Conservation (phyloP, 2,329 filamentous ascomycete genomes). For the Colletotrichum echinochloae region DNA sequence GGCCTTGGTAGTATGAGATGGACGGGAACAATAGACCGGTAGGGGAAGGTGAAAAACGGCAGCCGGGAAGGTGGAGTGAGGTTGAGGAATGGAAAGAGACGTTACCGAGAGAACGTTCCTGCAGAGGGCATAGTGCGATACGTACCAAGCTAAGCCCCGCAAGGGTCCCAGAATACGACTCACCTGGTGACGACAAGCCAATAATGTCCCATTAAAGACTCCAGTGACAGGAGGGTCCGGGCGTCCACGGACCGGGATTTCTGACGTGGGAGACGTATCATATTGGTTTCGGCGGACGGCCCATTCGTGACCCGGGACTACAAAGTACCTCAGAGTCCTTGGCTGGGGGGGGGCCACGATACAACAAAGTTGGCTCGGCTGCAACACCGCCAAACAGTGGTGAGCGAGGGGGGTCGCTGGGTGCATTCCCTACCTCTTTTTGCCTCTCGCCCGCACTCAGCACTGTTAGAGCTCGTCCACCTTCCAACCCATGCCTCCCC, state of each 20-base stretch:
- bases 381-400: constrained; percentile 38
- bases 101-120: constrained; percentile 40
- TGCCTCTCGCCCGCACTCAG: neutral
- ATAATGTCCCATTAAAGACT: neutral
- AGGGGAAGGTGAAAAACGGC: constrained; percentile 16
- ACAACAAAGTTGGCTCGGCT: constrained; percentile 37
- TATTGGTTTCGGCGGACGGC: constrained; percentile 41
- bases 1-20: constrained; percentile 31
- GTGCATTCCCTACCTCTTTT: neutral
- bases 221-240: constrained; percentile 30
- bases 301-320: constrained; percentile 40
- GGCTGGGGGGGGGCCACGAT: constrained; percentile 25
- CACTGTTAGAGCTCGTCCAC: neutral
- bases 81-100: constrained; percentile 28
- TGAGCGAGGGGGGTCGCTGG: constrained; percentile 6
- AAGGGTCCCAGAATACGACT: neutral
- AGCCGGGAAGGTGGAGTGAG: constrained; percentile 6
- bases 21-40: constrained; percentile 23
- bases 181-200: neutral
- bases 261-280: constrained; percentile 41
- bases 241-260: constrained; percentile 35
- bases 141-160: constrained; percentile 13
- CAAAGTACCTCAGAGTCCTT: constrained; percentile 14
- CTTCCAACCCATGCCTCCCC: neutral
- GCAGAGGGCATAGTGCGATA: constrained; percentile 2